These are phyloP conservation scores for Hydrangea macrophylla DNA, from an alignment of 148 eudicot species.

Conservation along the genomic window DNA sequence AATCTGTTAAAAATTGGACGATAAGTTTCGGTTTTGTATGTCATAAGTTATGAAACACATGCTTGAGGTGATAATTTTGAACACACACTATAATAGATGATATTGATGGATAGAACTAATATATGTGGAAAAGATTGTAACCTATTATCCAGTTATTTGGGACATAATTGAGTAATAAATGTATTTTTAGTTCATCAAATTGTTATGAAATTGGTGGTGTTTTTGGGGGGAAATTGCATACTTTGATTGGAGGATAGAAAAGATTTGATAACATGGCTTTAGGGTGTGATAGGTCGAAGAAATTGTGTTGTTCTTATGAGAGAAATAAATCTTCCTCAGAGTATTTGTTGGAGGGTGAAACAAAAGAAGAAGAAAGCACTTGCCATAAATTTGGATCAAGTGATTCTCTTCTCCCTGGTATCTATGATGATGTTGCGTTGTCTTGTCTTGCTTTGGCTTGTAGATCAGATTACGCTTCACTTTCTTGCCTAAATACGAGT, in stretches of 20 bases:
- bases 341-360: slow-evolving; percentile 18
- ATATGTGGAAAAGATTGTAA: slow-evolving; percentile 14
- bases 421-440: slow-evolving; percentile 36
- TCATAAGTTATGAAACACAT: background rate
- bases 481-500: slow-evolving; percentile 28
- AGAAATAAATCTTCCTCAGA: slow-evolving; percentile 4
- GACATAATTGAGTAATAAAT: slow-evolving; percentile 7
- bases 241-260: background rate
- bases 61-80: background rate
- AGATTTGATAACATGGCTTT: slow-evolving; percentile 15
- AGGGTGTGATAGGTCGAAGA: slow-evolving; percentile 21
- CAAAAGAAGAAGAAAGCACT: slow-evolving; percentile 12
- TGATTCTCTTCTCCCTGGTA: slow-evolving; percentile 32
- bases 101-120: slow-evolving; percentile 14
- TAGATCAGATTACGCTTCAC: slow-evolving; percentile 35
- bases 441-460: slow-evolving; percentile 31
- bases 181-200: background rate
- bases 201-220: background rate
- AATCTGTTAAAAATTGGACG: background rate
- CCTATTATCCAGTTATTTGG: slow-evolving; percentile 8
- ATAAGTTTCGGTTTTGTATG: background rate
- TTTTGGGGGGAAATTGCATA: slow-evolving; percentile 1
- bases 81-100: background rate
- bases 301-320: slow-evolving; percentile 2
- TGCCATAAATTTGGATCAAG: slow-evolving; percentile 13